Conservation (phyloP, 2,329 filamentous ascomycete species). For the Aureobasidium melanogenum region DNA sequence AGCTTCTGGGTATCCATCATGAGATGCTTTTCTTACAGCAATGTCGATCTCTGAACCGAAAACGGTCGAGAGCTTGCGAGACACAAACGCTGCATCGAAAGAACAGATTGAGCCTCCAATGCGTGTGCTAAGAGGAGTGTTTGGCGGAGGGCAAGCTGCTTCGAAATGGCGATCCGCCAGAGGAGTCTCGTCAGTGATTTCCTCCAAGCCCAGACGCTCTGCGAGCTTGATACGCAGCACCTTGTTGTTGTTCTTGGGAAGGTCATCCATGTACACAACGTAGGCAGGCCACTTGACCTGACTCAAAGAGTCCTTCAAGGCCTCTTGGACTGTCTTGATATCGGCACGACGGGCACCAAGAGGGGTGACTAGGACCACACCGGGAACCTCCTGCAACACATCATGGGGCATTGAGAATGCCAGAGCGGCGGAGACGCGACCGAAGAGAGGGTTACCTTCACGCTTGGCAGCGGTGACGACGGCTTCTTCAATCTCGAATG, state of each 20-base stretch:
- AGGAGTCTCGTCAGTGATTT: conserved; percentile 37
- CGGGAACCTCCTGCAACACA: conserved; percentile 49
- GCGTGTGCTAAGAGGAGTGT: conserved; percentile 36
- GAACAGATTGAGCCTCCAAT: conserved; percentile 32
- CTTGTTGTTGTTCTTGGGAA: conserved; percentile 51
- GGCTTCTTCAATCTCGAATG: conserved; percentile 51
- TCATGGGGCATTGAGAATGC: conserved; percentile 46
- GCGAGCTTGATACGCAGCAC: conserved; percentile 46
- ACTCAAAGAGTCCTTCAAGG: conserved; percentile 40
- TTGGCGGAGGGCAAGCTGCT: conserved; percentile 40
- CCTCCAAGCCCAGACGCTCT: conserved; percentile 38
- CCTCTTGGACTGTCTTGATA: conserved; percentile 40
- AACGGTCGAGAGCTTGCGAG: conserved; percentile 10
- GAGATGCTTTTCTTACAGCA: conserved; percentile 21
- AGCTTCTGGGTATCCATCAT: conserved; percentile 21
- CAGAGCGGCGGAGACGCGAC: conserved; percentile 41
- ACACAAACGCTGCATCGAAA: conserved; percentile 10
- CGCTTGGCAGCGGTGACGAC: conserved; percentile 40
- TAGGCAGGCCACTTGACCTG: conserved; percentile 46
- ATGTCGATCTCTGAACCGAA: conserved; percentile 18
- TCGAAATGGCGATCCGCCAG: conserved; percentile 42
- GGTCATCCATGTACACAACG: conserved; percentile 48
- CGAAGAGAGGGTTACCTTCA: conserved; percentile 35
- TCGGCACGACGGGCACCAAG: conserved; percentile 36
- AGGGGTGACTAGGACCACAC: conserved; percentile 43